phyloP scores from a whole-genome alignment of 306 rosid species.

The cucumber (Cucumis sativus) region DNA sequence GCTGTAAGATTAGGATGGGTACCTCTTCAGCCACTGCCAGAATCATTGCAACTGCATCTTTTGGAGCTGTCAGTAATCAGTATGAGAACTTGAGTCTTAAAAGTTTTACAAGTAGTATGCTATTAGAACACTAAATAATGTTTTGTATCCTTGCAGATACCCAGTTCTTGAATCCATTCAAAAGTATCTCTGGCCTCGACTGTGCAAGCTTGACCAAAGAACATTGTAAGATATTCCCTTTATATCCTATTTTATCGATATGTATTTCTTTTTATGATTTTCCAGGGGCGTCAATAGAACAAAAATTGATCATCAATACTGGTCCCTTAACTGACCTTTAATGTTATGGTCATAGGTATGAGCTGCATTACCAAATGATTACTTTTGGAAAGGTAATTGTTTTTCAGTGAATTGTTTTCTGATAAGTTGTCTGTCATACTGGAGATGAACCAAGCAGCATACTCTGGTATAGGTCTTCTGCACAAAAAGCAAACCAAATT shows the following conservation, averaged over 20 bases:
- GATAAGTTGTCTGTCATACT: neutral
- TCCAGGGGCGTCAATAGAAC: neutral
- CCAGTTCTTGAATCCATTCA: constrained; percentile 46
- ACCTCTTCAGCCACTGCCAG: constrained; percentile 65
- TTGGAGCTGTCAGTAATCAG: constrained; percentile 37
- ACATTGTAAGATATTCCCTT: constrained; percentile 29
- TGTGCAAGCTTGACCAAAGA: constrained; percentile 24
- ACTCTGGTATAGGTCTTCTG: constrained; percentile 43
- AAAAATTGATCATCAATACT: neutral
- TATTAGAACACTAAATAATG: neutral
- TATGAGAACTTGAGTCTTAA: neutral
- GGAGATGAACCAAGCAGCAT: neutral
- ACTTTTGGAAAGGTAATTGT: constrained; percentile 59
- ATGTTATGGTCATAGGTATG: constrained; percentile 31
- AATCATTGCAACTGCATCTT: constrained; percentile 33
- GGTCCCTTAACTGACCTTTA: neutral
- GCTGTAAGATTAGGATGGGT: constrained; percentile 81
- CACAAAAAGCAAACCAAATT: constrained; percentile 47
- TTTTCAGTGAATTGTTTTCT: neutral
- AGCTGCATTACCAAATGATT: constrained; percentile 68
- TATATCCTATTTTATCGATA: neutral
- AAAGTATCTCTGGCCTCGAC: constrained; percentile 64
- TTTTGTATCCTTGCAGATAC: constrained; percentile 24
- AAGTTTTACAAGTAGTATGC: neutral
- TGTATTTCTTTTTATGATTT: neutral